Base-by-base conservation (phyloP, 352 stramenopile genomes). In the Globisporangium recalcitrans region DNA sequence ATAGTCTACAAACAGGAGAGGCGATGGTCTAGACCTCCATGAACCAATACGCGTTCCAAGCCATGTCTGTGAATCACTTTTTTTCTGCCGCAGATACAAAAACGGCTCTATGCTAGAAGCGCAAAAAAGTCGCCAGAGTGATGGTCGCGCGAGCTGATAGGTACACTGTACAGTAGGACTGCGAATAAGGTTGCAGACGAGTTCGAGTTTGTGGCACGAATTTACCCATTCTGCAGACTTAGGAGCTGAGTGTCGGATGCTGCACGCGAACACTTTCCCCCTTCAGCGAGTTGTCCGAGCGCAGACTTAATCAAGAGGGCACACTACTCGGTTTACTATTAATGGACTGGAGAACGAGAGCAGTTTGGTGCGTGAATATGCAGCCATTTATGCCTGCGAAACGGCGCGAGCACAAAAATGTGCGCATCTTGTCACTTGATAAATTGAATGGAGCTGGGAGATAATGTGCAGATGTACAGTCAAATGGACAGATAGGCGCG, bases 71-170 rank as follows among this genome's bases (percentile, higher is more conserved):
- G 19, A 19, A 42, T 56, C 27, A 27, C 19, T 56, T 56, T 38
- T 54, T 40, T 56, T 42, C 27, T 56, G 49, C 24, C 27, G 19
- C 29, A 19, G 34, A 31, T 36, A 56, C 49, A 56, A 55, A 56
- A 56, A 56, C 49, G 49, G 49, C 49, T 56, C 48, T 54, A 54
- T 54, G 48, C 48, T 54, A 16, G 48, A 54, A 54, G 21, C 24
- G 7, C 21, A 53, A 32, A 53, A 21, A 22, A 36, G 24, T 34
- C 22, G 47, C 4, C 26, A 53, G 47, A 53, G 24, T 53, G 47
- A 53, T 34, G 47, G 47, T 53, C 11, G 14, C 6, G 24, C 7
- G 26, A 36, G 38, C 27, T 56, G 9, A 56, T 56, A 24, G 49
- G 19, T 56, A 56, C 49, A 56, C 19, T 26, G 27, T 42, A 56